phyloP scores from a whole-genome alignment of 202 grass and related monocot genomes.

The Musa balbisiana region DNA sequence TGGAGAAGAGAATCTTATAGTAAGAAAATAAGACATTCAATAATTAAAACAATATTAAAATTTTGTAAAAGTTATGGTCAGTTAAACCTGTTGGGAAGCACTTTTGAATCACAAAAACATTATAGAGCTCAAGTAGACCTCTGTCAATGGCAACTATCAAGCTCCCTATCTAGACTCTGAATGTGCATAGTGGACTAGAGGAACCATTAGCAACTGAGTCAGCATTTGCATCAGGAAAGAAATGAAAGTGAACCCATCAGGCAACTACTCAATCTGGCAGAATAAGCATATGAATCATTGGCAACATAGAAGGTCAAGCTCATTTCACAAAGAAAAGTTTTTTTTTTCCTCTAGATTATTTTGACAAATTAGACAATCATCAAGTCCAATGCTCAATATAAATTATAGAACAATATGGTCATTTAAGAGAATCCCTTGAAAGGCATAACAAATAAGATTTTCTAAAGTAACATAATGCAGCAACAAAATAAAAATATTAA shows the following conservation, averaged over 20 bases:
- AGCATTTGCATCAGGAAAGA: background rate
- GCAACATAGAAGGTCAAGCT: too few relatives aligned
- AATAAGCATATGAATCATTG: too few relatives aligned
- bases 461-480: background rate
- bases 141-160: background rate
- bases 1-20: background rate
- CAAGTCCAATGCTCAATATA: background rate
- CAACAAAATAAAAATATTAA: background rate
- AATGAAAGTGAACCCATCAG: background rate
- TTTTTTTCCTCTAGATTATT: background rate
- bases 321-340: background rate
- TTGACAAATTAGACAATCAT: background rate
- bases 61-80: background rate
- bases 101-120: background rate
- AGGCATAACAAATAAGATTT: background rate
- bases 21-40: background rate
- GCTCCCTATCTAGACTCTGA: background rate
- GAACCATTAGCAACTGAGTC: background rate
- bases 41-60: background rate
- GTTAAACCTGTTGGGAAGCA: background rate
- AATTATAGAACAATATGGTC: background rate
- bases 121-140: background rate
- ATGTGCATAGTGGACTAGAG: background rate
- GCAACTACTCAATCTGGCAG: too few relatives aligned
- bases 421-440: background rate